These are phyloP conservation scores for Botryotinia globosa DNA, from an alignment of 2,329 filamentous ascomycete genomes.

Conservation along the genomic window DNA sequence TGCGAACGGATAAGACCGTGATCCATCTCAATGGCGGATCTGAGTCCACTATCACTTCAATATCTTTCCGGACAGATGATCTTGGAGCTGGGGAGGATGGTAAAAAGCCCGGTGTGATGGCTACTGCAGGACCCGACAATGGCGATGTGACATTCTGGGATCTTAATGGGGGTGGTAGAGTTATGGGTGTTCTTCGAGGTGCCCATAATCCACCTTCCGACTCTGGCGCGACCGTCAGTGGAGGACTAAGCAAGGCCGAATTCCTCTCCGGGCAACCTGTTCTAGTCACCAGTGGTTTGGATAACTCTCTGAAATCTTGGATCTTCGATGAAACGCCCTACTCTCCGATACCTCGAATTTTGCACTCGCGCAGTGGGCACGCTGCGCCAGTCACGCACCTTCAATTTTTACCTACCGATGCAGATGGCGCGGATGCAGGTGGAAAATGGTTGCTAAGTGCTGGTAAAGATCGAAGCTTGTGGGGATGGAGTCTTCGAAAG, in stretches of 20 bases:
- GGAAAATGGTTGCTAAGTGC: constrained; percentile 95
- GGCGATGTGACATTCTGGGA: constrained; percentile 97
- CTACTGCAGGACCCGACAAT: constrained; percentile 72
- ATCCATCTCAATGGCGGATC: constrained; percentile 67
- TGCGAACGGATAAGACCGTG: constrained; percentile 71
- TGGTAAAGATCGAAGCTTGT: constrained; percentile 84
- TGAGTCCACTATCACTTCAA: constrained; percentile 69
- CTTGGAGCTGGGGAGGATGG: constrained; percentile 86
- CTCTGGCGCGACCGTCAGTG: constrained; percentile 53
- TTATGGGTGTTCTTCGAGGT: constrained; percentile 81
- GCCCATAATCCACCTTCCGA: constrained; percentile 75
- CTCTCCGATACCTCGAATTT: constrained; percentile 76
- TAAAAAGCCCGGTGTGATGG: constrained; percentile 85
- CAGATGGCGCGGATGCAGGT: constrained; percentile 81
- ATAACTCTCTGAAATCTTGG: constrained; percentile 95
- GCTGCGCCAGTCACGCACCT: constrained; percentile 80
- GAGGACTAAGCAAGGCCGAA: constrained; percentile 82
- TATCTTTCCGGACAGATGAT: constrained; percentile 88
- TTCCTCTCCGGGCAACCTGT: constrained; percentile 89
- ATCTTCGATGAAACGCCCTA: constrained; percentile 93
- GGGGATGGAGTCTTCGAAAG: constrained; percentile 92
- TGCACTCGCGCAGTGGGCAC: constrained; percentile 86
- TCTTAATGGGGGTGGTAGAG: constrained; percentile 80
- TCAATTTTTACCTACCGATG: constrained; percentile 80
- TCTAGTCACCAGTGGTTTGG: constrained; percentile 82